Evolutionary conservation across 2,329 filamentous ascomycete species (phyloP).

Genomic region (Diaporthe sp.): DNA sequence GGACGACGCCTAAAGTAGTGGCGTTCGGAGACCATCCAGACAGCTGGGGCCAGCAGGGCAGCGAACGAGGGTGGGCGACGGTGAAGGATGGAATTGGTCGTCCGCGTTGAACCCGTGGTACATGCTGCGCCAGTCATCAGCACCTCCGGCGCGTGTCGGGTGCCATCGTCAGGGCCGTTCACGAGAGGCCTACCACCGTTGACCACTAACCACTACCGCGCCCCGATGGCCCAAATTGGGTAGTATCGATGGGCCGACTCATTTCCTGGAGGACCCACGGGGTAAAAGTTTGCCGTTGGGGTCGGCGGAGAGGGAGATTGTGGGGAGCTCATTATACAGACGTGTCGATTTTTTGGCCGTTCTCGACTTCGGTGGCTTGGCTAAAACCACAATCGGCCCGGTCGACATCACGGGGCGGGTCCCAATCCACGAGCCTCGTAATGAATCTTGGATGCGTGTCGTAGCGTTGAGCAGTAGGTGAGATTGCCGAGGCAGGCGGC

Average conservation of each 20-base stretch:
- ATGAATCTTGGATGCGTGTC: conserved; percentile 8
- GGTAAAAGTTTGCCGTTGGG: conserved; percentile 22
- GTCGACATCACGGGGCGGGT: conserved; percentile 25
- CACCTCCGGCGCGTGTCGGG: neutral
- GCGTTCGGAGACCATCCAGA: conserved; percentile 15
- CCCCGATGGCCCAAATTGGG: conserved; percentile 4
- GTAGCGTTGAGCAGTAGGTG: conserved; percentile 3
- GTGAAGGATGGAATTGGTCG: neutral
- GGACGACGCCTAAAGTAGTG: conserved; percentile 5
- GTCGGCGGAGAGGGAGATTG: conserved; percentile 15
- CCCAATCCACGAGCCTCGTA: conserved; percentile 16
- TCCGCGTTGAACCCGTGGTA: neutral
- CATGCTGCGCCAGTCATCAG: neutral
- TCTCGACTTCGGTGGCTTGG: conserved; percentile 24
- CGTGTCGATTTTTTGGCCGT: conserved; percentile 6
- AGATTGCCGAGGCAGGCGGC: conserved; percentile 16
- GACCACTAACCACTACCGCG: neutral
- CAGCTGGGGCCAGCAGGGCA: conserved; percentile 27
- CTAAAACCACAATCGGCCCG: conserved; percentile 22
- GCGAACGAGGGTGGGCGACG: neutral
- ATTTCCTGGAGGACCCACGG: conserved; percentile 30
- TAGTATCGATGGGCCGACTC: conserved; percentile 3
- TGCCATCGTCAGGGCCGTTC: neutral
- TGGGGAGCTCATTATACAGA: conserved; percentile 9
- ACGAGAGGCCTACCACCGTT: conserved; percentile 14